phyloP scores from a whole-genome alignment of 176 grass and related monocot genomes.

The Musa troglodytarum region DNA sequence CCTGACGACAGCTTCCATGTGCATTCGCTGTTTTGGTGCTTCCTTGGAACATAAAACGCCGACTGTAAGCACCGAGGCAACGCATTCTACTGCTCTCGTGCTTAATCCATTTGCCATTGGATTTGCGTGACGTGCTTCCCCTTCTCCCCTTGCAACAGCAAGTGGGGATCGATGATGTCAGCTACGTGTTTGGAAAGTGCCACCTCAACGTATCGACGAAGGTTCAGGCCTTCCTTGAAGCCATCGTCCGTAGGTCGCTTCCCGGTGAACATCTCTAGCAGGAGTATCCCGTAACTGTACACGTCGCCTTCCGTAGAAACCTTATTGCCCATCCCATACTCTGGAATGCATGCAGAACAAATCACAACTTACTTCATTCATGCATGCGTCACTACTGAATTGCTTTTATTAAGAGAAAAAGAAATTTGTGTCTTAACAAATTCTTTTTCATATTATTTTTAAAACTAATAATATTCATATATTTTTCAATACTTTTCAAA shows the following conservation, averaged over 20 bases:
- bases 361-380: no score
- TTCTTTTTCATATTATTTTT: no score
- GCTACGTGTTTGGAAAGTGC: not conserved
- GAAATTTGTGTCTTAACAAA: no score
- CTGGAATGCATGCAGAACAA: constrained; percentile 10
- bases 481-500: no score
- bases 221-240: constrained; percentile 17
- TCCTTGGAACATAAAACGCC: not conserved
- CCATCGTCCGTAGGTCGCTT: constrained; percentile 26
- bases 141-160: not conserved
- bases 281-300: constrained; percentile 36
- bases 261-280: constrained; percentile 37
- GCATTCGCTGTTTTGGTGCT: not conserved
- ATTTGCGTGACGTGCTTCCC: not conserved
- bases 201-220: not conserved
- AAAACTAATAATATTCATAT: no score
- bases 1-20: not conserved
- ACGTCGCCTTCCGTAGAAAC: constrained; percentile 18
- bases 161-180: not conserved
- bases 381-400: no score
- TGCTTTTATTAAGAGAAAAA: no score
- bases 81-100: not conserved
- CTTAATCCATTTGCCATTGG: not conserved
- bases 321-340: constrained; percentile 28
- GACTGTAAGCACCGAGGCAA: not conserved